phyloP scores from a whole-genome alignment of 2,329 filamentous ascomycete species.

The Penicillium sp. region DNA sequence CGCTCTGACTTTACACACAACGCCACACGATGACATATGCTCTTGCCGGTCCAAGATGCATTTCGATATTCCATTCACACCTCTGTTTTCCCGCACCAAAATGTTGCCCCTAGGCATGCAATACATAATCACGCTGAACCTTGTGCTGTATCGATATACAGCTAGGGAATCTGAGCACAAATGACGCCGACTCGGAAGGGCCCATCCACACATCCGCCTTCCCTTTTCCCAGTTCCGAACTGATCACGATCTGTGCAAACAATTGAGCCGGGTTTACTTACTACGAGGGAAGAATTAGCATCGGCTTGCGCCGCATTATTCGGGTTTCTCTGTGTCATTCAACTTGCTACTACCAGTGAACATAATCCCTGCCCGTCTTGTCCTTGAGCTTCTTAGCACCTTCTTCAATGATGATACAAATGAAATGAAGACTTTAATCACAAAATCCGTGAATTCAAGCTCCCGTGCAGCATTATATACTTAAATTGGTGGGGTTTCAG shows the following conservation, averaged over 20 bases:
- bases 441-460: background rate
- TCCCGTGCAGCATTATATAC: background rate
- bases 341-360: constrained; percentile 8
- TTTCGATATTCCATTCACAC: background rate
- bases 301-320: constrained; percentile 1
- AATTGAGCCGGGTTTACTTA: background rate
- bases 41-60: constrained; percentile 22
- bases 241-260: constrained; percentile 8
- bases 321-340: constrained; percentile 8
- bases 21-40: background rate
- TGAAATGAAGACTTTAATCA: background rate
- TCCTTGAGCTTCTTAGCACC: background rate
- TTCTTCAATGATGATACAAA: background rate
- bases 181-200: background rate
- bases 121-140: background rate
- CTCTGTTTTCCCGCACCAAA: background rate
- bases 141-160: background rate
- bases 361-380: constrained; percentile 9
- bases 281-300: background rate
- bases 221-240: background rate
- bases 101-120: background rate
- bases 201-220: background rate
- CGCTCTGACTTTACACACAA: background rate
- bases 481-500: background rate
- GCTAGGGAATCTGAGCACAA: background rate